Base-by-base conservation (phyloP, 1,284 basidiomycete genomes). In the Trametes hirsuta region DNA sequence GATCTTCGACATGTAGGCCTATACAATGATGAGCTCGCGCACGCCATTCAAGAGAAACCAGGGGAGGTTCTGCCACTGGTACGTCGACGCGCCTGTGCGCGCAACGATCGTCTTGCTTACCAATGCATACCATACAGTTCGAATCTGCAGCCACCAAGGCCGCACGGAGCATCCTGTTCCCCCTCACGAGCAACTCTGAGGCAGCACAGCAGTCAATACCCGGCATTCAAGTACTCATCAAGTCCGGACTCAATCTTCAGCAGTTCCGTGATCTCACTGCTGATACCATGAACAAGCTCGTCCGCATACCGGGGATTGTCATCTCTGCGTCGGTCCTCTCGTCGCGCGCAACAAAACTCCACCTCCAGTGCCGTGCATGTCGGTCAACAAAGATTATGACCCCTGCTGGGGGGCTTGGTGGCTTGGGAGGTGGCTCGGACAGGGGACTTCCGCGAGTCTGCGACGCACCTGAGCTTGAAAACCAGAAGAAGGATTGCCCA, bases 221-320 rank as follows among this genome's bases (percentile, higher is more conserved):
- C 15, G 90, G 90, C 70, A 84, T 98, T 51, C 97, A 99, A 75
- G 84, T 98, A 55, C 94, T 92, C 25, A 81, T 99, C 40, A 88
- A 86, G 69, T 95, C 93, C 18, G 91, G 91, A 9, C 84, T 95
- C 65, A 97, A 97, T 76, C 84, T 99, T 77, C 87, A 94, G 62
- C 93, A 94, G 71, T 98, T 99, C 77, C 88, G 97, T 50, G 94
- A 97, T 55, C 84, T 98, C 45, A 91, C 90, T 61, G 97, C 97
- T 4, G 86, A 96, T 68, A 95, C 91, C 30, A 93, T 98, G 81
- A 95, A 96, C 70, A 95, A 94, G 69, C 88, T 99, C 44, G 97
- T 99, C 37, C 91, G 97, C 63, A 86, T 99, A 44, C 97, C 97
- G 1, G 97, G 97, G 36, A 99, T 99, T 70, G 95, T 99, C 72